phyloP scores from a whole-genome alignment of 1,139 yeast genomes.

The Zygosaccharomyces sapae region DNA sequence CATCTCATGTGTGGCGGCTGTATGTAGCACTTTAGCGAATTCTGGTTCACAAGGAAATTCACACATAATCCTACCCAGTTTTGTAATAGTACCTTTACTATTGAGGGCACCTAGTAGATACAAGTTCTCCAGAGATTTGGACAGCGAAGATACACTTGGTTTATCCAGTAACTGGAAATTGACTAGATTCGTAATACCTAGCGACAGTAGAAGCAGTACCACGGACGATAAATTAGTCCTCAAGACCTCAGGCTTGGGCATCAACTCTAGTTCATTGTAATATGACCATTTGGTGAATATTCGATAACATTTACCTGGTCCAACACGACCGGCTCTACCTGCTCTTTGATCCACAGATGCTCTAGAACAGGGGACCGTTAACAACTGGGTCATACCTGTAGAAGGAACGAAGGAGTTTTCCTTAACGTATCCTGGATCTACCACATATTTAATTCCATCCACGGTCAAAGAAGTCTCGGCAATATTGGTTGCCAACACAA shows the following conservation, averaged over 20 bases:
- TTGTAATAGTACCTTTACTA: conserved; percentile 73
- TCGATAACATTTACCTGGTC: conserved; percentile 92
- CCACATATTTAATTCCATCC: conserved; percentile 82
- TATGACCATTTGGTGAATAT: conserved; percentile 86
- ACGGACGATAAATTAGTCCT: conserved; percentile 77
- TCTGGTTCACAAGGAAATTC: conserved; percentile 92
- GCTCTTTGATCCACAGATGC: conserved; percentile 98
- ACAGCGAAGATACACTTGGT: conserved; percentile 68
- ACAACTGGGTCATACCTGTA: conserved; percentile 85
- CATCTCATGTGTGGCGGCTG: conserved; percentile 55
- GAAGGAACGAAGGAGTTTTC: conserved; percentile 77
- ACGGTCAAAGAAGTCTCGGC: conserved; percentile 97
- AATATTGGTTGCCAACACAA: conserved; percentile 92
- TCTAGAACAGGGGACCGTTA: conserved; percentile 79
- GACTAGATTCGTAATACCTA: conserved; percentile 80
- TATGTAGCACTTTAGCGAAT: conserved; percentile 64
- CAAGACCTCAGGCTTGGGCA: conserved; percentile 84
- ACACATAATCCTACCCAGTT: conserved; percentile 78
- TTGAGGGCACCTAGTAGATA: conserved; percentile 87
- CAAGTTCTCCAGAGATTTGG: conserved; percentile 71
- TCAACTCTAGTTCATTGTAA: conserved; percentile 66
- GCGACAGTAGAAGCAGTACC: conserved; percentile 64
- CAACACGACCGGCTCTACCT: conserved; percentile 96
- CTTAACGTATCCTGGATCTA: conserved; percentile 91
- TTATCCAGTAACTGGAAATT: conserved; percentile 84